Conservation (phyloP, 768 basidiomycete species). For the Kwoniella dejecticola region DNA sequence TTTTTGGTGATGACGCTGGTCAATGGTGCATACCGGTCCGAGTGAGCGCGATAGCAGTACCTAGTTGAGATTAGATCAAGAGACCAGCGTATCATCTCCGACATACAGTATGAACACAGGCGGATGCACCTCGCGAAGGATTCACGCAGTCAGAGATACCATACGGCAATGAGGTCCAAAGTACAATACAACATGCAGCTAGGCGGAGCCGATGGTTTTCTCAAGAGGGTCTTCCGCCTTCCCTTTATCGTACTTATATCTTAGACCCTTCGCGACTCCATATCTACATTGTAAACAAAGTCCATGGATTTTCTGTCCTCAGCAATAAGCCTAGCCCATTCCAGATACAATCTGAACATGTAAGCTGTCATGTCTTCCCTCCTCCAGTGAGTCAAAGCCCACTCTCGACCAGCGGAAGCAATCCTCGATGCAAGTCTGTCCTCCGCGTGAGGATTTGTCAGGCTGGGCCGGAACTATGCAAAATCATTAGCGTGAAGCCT, state of each 20-base stretch:
- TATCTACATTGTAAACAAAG: constrained; percentile 26
- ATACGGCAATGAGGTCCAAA: too few relatives aligned
- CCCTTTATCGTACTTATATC: not conserved
- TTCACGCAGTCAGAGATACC: too few relatives aligned
- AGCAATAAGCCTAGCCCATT: constrained; percentile 50
- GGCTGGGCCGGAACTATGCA: not conserved
- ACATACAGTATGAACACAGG: too few relatives aligned
- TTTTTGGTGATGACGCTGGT: too few relatives aligned
- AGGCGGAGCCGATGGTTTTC: too few relatives aligned
- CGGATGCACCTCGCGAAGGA: too few relatives aligned
- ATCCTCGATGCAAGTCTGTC: constrained; percentile 36
- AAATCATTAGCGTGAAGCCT: not conserved
- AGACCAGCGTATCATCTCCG: too few relatives aligned
- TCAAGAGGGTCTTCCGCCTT: too few relatives aligned
- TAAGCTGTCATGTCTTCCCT: constrained; percentile 50
- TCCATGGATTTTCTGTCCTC: constrained; percentile 28
- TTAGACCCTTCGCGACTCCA: not conserved
- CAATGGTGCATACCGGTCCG: too few relatives aligned
- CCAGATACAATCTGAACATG: constrained; percentile 52
- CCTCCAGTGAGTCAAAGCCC: constrained; percentile 44
- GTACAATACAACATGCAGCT: too few relatives aligned
- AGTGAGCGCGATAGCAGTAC: too few relatives aligned
- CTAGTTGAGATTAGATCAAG: too few relatives aligned
- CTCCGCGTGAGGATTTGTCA: not conserved
- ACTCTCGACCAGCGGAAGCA: constrained; percentile 37